Base-by-base conservation (phyloP, 208 protist species). In the Leishmania martiniquensis region DNA sequence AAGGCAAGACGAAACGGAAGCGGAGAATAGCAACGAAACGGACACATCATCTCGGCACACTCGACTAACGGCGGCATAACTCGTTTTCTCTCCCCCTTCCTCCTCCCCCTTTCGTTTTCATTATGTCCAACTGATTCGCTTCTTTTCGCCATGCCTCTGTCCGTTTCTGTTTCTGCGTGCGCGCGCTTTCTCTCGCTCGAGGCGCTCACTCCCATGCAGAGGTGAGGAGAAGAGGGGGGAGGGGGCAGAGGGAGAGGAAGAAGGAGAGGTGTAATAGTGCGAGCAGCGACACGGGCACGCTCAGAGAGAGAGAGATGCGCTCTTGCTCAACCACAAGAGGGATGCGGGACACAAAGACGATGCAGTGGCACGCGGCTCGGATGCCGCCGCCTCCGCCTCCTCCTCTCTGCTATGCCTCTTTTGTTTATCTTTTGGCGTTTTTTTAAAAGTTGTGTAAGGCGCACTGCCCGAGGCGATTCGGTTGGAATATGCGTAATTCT, bases 361-460 rank as follows among this genome's bases (percentile, higher is more conserved):
- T 47, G 37, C 42, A 22, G 55, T n/a, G 32, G 63, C 17, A 25
- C 32, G 49, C 37, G 51, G 47, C 63, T 20, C 47, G 37, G 15
- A 76, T 39, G n/a, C 20, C 37, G n/a, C 37, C 57, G 63, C 37
- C 32, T 49, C 29, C 29, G 3, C 32, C 63, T 37, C 71, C 42
- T 15, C 5, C 29, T 25, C 57, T 25, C 57, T 55, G n/a, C 47
- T 69, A 2, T 72, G 4, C 3, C 42, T 25, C 13, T 54, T 25
- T 25, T 55, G 52, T 57, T 72, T 55, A 4, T 69, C 6, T 25
- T 49, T 47, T 45, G 20, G 39, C 9, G 44, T 39, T 69, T 4
- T 25, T 71, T 60, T 77, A 76, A 57, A 72, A 57, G 44, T 73
- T 25, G 65, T 72, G 65, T 66, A 60, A 79, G 9, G 67, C 47